Percentiles rank a stretch among this genome's conserved stretches.
phyloP scores from a whole-genome alignment of 1,139 yeast genomes.

The Pichia cactophila region DNA sequence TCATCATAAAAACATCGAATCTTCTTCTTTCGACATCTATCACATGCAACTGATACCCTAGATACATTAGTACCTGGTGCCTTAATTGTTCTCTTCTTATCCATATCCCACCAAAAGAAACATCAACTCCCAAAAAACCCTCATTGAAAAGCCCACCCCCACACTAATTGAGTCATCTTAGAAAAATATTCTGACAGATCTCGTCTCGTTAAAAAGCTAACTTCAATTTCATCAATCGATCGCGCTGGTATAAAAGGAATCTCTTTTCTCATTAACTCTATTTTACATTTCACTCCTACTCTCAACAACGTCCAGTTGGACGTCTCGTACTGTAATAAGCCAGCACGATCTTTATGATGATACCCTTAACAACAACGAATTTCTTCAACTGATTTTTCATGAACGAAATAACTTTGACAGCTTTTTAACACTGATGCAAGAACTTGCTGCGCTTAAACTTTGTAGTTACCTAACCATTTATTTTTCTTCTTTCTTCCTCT shows the following conservation, averaged over 20 bases:
- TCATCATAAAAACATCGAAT: constrained; percentile 57
- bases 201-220: no score
- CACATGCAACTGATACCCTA: constrained; percentile 80
- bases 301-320: background rate
- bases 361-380: constrained; percentile 34
- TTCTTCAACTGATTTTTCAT: constrained; percentile 60
- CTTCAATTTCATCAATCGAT: no score
- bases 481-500: background rate
- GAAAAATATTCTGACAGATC: no score
- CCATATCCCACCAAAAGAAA: no score
- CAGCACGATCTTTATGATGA: constrained; percentile 21
- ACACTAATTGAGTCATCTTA: background rate
- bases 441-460: background rate
- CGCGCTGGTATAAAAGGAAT: no score
- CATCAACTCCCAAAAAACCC: background rate
- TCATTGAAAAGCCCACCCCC: no score
- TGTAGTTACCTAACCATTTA: background rate
- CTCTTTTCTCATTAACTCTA: no score
- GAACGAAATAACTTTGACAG: constrained; percentile 50
- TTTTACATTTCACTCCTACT: background rate
- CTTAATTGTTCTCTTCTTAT: constrained; percentile 44
- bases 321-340: background rate
- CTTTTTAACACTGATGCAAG: constrained; percentile 56
- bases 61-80: constrained; percentile 52
- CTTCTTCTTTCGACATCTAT: constrained; percentile 76